Base-by-base conservation (phyloP, 164 flowering plant genomes). In the Paratinospora sagittata region DNA sequence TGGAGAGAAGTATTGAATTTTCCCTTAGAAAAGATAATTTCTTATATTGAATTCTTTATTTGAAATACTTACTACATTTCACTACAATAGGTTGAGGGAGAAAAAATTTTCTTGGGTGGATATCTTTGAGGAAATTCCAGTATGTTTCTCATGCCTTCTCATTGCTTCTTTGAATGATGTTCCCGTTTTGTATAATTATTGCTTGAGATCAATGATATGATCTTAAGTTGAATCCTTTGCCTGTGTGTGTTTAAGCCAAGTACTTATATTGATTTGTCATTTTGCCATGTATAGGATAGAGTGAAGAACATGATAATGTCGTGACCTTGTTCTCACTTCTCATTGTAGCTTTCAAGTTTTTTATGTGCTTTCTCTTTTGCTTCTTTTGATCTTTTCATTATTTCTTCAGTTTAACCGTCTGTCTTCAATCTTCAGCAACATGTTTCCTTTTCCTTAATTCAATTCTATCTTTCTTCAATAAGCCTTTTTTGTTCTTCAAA, bases 91-190 rank as follows among this genome's bases (percentile, higher is more conserved):
- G 87, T 84, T 96, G 89, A 86, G 98, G 79, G 98, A 93, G 84
- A 91, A 88, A 75, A 90, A 93, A 67, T 84, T 96, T 78, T 78
- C 98, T 8, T 96, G 98, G 98, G 96, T 91, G 76, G 96, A 96
- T 82, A 93, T 96, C 75, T 96, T 96, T 84, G 98, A 96, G 78
- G 99, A 96, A 80, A 93, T 96, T 33, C 99, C 98, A 75, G 98
- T 96, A 88, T 69, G 97, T 73, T 66, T 45, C 55, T 69, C 63
- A 45, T 67, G 27, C 78, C 60, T 70, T 17, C 17, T 37, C 43
- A 12, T 74, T 58, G 39, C 11, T 41, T 45, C 33, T 68, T 19
- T 67, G 17, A 43, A 14, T 69, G 23, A 33, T 34, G 27, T 60
- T 41, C 14, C 27, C 12, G 30, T 23, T 33, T 26, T 72, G n/a